These are phyloP conservation scores for Fusarium miscanthi DNA, from an alignment of 2,329 filamentous ascomycete species.

Conservation along the genomic window DNA sequence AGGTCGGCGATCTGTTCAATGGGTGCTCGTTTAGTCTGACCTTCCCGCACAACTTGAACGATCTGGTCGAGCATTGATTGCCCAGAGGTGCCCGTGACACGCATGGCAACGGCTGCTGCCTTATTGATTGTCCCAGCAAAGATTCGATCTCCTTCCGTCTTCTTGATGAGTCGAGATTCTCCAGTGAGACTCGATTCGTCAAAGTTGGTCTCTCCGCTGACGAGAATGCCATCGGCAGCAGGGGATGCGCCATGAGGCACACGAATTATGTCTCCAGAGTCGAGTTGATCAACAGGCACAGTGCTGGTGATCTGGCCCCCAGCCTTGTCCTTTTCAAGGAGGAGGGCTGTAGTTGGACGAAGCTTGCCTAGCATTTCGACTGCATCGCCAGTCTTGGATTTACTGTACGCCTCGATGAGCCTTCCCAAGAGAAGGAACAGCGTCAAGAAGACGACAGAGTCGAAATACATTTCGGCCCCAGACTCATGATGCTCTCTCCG, in stretches of 20 bases:
- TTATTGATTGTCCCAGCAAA: constrained; percentile 82
- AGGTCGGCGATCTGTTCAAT: constrained; percentile 80
- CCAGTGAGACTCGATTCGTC: constrained; percentile 93
- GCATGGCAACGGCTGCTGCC: constrained; percentile 69
- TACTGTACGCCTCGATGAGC: constrained; percentile 90
- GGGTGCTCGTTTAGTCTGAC: constrained; percentile 79
- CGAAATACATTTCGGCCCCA: constrained; percentile 76
- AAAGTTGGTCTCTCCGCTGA: constrained; percentile 74
- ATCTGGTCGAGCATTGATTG: constrained; percentile 84
- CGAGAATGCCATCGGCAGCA: constrained; percentile 80
- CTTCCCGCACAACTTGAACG: constrained; percentile 79
- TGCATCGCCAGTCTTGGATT: constrained; percentile 88
- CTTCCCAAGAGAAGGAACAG: constrained; percentile 82
- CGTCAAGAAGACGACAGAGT: constrained; percentile 91
- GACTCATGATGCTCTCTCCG: constrained; percentile 36
- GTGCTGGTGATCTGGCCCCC: constrained; percentile 52
- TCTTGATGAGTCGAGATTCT: constrained; percentile 75
- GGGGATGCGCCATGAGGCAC: constrained; percentile 85
- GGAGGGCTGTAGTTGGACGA: constrained; percentile 78
- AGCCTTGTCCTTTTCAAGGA: constrained; percentile 64
- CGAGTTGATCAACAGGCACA: constrained; percentile 75
- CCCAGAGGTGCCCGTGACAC: constrained; percentile 72
- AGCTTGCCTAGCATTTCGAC: constrained; percentile 83
- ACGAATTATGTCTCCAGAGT: constrained; percentile 78
- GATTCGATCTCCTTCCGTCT: constrained; percentile 70